phyloP scores from a whole-genome alignment of 805 yeast species.

The Lachancea kluyveri region DNA sequence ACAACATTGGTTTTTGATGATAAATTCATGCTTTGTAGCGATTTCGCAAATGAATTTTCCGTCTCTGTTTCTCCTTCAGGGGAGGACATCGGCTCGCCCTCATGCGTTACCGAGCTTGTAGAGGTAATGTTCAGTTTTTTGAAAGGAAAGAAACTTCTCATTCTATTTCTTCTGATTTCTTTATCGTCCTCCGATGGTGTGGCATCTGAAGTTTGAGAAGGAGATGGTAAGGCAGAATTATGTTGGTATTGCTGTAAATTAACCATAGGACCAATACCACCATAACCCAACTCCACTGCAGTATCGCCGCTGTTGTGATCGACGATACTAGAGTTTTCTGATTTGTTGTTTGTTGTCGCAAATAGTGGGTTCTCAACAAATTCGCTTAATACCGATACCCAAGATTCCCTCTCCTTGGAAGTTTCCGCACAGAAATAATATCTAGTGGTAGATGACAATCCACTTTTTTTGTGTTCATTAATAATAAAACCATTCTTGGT shows the following conservation, averaged over 20 bases:
- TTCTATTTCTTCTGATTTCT: conserved; percentile 42
- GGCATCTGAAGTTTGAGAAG: conserved; percentile 10
- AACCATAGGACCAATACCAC: conserved; percentile 10
- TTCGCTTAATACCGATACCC: conserved; percentile 49
- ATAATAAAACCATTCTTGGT: conserved; percentile 33
- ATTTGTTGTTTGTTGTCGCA: conserved; percentile 6
- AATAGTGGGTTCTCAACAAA: conserved; percentile 18
- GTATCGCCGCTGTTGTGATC: conserved; percentile 8
- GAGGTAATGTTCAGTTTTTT: conserved; percentile 27
- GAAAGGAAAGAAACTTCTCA: conserved; percentile 58
- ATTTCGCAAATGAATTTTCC: conserved; percentile 23
- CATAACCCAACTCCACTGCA: conserved; percentile 1
- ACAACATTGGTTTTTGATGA: conserved; percentile 33
- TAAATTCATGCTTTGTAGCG: conserved; percentile 29
- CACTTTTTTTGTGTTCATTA: conserved; percentile 36
- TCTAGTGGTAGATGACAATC: conserved; percentile 36
- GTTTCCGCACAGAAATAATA: conserved; percentile 77
- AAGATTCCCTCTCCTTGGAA: conserved; percentile 64
- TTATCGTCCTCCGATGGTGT: conserved; percentile 22
- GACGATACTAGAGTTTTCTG: conserved; percentile 5
- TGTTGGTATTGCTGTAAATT: too few relatives aligned
- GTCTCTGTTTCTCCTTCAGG: conserved; percentile 10
- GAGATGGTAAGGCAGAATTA: conserved; percentile 4
- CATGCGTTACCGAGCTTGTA: background rate
- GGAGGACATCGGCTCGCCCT: background rate